Conservation (phyloP, 176 grass and related monocot species). For the Rhynchospora tenuis region DNA sequence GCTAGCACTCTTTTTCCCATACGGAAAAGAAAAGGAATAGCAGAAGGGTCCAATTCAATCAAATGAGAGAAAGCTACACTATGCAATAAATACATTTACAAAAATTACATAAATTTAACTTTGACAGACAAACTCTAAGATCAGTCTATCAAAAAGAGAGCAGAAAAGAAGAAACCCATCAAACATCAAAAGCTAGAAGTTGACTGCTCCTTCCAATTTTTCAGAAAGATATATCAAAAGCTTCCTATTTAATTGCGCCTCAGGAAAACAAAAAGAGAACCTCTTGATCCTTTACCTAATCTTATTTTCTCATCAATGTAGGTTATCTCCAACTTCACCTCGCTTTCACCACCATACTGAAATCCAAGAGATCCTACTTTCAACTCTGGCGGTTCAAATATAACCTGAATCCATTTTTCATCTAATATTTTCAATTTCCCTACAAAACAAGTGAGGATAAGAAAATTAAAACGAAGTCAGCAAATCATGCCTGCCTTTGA, state of each 20-base stretch:
- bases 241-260: slow-evolving; percentile 33
- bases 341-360: slow-evolving; percentile 71
- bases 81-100: not conserved
- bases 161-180: not conserved
- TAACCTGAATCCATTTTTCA: slow-evolving; percentile 87
- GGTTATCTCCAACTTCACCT: slow-evolving; percentile 89
- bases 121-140: not conserved
- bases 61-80: not conserved
- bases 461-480: not conserved
- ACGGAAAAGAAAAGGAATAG: too few species aligned
- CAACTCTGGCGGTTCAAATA: slow-evolving; percentile 77
- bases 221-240: not conserved
- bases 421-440: slow-evolving; percentile 77
- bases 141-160: not conserved
- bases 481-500: not conserved
- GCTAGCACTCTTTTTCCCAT: too few species aligned
- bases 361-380: slow-evolving; percentile 70
- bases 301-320: slow-evolving; percentile 85
- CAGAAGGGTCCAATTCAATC: not conserved
- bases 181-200: not conserved
- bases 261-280: slow-evolving; percentile 82
- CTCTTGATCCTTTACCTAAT: slow-evolving; percentile 71
- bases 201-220: not conserved
- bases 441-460: not conserved
- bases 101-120: not conserved